Evolutionary conservation across 805 yeast species (phyloP).

Genomic region (Huiozyma sinensis): DNA sequence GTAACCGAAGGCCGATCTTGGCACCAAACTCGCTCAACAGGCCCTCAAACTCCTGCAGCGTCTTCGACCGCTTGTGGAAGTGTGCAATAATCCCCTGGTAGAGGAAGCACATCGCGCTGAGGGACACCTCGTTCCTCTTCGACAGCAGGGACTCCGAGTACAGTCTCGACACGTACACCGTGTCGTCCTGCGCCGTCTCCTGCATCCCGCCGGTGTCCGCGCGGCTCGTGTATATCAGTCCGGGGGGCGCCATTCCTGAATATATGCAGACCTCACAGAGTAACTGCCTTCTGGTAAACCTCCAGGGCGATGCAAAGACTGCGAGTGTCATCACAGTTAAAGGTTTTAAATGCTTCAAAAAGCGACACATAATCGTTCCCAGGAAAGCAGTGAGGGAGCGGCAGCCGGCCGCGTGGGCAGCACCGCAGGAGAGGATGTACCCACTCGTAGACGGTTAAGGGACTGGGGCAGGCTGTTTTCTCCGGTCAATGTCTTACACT

Average conservation of each 20-base stretch:
- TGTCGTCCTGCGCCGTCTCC: background rate
- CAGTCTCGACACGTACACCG: conserved; percentile 4
- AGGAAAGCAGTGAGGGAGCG: no score
- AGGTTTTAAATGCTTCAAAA: background rate
- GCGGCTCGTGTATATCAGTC: no score
- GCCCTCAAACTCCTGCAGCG: conserved; percentile 52
- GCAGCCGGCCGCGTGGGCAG: no score
- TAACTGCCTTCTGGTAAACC: no score
- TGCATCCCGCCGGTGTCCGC: background rate
- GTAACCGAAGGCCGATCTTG: conserved; percentile 56
- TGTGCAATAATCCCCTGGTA: conserved; percentile 63
- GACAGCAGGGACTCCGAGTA: conserved; percentile 19
- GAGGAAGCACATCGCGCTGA: conserved; percentile 57
- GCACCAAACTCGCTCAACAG: conserved; percentile 65
- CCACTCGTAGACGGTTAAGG: no score
- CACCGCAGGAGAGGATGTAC: no score
- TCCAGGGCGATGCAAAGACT: background rate
- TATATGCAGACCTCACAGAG: no score
- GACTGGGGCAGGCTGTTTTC: no score
- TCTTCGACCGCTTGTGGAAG: conserved; percentile 47
- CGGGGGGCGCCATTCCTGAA: no score
- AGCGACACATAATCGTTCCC: background rate
- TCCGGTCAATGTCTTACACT: no score
- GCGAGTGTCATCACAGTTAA: background rate
- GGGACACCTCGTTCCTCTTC: conserved; percentile 41